phyloP scores from a whole-genome alignment of 805 yeast genomes.

The Saccharomycopsis capsularis region DNA sequence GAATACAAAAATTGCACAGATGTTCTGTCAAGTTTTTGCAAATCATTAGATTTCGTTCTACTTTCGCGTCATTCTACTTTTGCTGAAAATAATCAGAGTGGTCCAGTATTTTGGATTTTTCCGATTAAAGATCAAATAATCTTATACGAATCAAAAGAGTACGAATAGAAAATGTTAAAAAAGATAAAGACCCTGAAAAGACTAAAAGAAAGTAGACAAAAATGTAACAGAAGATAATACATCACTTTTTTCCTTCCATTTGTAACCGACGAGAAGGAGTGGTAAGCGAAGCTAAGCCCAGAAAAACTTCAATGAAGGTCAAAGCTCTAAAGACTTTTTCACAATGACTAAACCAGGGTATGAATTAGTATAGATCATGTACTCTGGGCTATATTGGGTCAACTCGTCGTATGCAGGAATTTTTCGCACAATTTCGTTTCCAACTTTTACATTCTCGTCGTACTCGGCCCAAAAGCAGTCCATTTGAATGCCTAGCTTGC shows the following conservation, averaged over 20 bases:
- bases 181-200: not conserved
- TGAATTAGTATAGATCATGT: conserved; percentile 57
- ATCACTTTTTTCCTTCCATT: not conserved
- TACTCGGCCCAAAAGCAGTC: conserved; percentile 78
- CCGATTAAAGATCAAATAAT: no score
- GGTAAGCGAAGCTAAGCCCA: no score
- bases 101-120: no score
- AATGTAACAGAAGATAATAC: not conserved
- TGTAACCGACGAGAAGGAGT: no score
- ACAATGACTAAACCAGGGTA: conserved; percentile 65
- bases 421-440: conserved; percentile 34
- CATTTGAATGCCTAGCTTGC: conserved; percentile 48
- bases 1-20: no score
- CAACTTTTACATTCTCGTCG: conserved; percentile 35
- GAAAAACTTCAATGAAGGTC: no score
- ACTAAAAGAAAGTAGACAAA: not conserved
- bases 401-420: conserved; percentile 72
- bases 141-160: no score
- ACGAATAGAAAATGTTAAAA: not conserved
- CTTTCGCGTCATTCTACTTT: no score
- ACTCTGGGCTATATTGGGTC: conserved; percentile 56
- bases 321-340: conserved; percentile 40
- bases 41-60: no score
- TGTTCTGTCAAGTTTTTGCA: no score
- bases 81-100: no score